Evolutionary conservation across 2,329 filamentous ascomycete genomes (phyloP), one percentile per base, ranked within the genome.

Genomic region (Sarocladiaceae sp.): DNA sequence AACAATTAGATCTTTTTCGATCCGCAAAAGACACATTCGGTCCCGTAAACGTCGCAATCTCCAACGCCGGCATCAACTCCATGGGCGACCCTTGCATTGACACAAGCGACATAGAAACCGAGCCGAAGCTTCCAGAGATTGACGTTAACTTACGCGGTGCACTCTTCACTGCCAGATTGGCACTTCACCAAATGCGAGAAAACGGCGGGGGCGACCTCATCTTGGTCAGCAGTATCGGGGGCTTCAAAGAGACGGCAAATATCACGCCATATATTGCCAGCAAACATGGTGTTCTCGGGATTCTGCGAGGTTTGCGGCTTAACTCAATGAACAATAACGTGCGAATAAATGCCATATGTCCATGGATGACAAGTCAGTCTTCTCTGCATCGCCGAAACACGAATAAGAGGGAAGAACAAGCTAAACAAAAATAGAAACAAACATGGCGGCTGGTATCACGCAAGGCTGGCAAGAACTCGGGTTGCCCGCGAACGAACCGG

Each of bases 171-270:
- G 20, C 34, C 10, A 39, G 34, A 19, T 15, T 39, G 19, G 34
- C 34, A 23, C n/a, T 24, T 24, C 34, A 39, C 34, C 34, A 39
- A 21, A 39, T 39, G 34, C 34, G 26, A 15, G 34, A 19, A 11
- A 23, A 39, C 34, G 34, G 34, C 34, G 34, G 34, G n/a, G 34
- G 34, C 19, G 34, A 39, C 16, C 23, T 39, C 20, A 15, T 39
- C 34, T 24, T 39, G 19, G 34, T 39, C 34, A 39, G 34, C 34
- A 39, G 34, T 15, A 39, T 39, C 16, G 34, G 34, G 16, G 34
- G 34, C 34, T 39, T 39, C 34, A 39, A 39, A 16, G 34, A 39
- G 20, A 39, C 34, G 9, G 34, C 34, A 23, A 39, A 39, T 21
- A 23, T 39, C 20, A 39, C 34, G 11, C 20, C 34, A 11, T 39